A percentile compares a stretch with the other conserved stretches of the same genome.
Evolutionary conservation across 305 asterid species (phyloP).

Genomic region (Fraxinus baroniana): DNA sequence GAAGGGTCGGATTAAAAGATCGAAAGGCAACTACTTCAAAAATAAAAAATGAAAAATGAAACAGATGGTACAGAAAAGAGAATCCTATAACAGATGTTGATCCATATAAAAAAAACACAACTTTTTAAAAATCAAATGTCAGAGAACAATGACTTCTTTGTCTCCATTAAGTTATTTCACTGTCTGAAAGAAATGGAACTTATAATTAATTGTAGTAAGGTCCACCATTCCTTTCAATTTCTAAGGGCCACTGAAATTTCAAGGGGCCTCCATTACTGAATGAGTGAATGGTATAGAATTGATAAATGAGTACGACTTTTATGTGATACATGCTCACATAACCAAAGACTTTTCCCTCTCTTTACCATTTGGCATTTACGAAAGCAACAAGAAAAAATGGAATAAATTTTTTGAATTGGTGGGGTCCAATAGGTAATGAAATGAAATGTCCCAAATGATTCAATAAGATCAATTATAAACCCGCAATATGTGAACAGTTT

Average conservation of each 20-base stretch:
- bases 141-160: conserved; percentile 45
- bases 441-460: conserved; percentile 15
- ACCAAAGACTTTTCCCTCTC: conserved; percentile 17
- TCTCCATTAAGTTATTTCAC: conserved; percentile 18
- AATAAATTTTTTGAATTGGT: conserved; percentile 18
- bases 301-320: conserved; percentile 30
- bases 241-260: conserved; percentile 32
- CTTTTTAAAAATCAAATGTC: conserved; percentile 29
- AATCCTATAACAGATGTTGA: conserved; percentile 21
- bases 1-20: background rate
- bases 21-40: background rate
- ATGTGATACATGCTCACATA: background rate
- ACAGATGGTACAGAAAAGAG: conserved; percentile 26
- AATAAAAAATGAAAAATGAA: conserved; percentile 4
- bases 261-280: conserved; percentile 33
- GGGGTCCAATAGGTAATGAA: conserved; percentile 5
- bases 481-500: background rate
- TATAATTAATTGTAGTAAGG: conserved; percentile 24
- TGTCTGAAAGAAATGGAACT: conserved; percentile 27
- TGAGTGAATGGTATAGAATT: conserved; percentile 14
- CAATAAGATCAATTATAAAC: background rate
- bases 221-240: conserved; percentile 27
- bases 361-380: conserved; percentile 5
- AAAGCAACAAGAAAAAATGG: background rate
- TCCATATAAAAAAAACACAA: conserved; percentile 33